Evolutionary conservation across 768 basidiomycete genomes (phyloP).

Genomic region (Rhizopogon roseolus): DNA sequence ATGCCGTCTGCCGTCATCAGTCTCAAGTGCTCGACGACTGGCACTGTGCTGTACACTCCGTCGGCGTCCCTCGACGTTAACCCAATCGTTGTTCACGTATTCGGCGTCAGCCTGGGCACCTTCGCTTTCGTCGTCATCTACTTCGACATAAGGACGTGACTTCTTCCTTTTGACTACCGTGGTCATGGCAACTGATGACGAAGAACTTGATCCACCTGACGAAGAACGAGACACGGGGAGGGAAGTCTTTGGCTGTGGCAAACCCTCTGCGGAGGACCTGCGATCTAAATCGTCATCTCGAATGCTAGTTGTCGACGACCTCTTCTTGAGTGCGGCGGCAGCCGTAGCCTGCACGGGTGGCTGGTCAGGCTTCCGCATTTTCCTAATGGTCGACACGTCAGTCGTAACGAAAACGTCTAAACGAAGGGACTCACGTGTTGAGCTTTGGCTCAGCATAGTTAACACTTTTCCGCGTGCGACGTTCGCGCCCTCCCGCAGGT

Average conservation of each 20-base stretch:
- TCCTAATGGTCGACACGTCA: slow-evolving; percentile 37
- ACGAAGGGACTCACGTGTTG: slow-evolving; percentile 60
- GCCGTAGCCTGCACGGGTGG: slow-evolving; percentile 31
- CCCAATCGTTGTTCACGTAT: slow-evolving; percentile 43
- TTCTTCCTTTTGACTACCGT: slow-evolving; percentile 45
- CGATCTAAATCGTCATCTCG: slow-evolving; percentile 34
- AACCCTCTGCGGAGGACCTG: slow-evolving; percentile 34
- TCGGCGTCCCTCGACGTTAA: slow-evolving; percentile 54
- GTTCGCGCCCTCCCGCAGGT: slow-evolving; percentile 34
- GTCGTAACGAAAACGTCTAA: slow-evolving; percentile 6
- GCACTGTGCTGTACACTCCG: slow-evolving; percentile 30
- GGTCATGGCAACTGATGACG: slow-evolving; percentile 19
- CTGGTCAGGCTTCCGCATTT: slow-evolving; percentile 85
- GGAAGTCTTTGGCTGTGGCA: slow-evolving; percentile 30
- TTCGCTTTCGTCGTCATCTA: slow-evolving; percentile 58
- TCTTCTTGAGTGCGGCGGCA: slow-evolving; percentile 35
- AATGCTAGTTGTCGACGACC: slow-evolving; percentile 29
- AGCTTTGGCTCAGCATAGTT: slow-evolving; percentile 88
- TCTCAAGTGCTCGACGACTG: slow-evolving; percentile 32
- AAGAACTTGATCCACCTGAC: slow-evolving; percentile 31
- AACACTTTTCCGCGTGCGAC: slow-evolving; percentile 69
- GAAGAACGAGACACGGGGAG: slow-evolving; percentile 32
- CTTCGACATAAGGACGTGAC: slow-evolving; percentile 40
- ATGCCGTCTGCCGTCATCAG: slow-evolving; percentile 56
- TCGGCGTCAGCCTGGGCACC: slow-evolving; percentile 72